phyloP scores from a whole-genome alignment of 2,329 filamentous ascomycete genomes.

The Huntiella bhutanensis region DNA sequence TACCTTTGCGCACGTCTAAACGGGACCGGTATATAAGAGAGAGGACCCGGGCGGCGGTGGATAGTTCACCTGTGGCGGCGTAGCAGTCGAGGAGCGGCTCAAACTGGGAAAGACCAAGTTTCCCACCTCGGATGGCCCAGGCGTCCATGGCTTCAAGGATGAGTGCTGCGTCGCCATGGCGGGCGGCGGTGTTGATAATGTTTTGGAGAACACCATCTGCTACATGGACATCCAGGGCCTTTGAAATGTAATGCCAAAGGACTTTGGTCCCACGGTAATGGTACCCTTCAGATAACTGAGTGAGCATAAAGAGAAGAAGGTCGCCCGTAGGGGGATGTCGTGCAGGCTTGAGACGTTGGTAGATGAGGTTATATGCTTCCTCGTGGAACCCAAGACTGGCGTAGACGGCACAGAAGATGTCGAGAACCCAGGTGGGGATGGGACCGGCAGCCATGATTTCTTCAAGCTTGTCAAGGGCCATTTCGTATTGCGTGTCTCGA shows the following conservation, averaged over 20 bases:
- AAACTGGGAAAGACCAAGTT: constrained; percentile 51
- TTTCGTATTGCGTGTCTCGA: constrained; percentile 64
- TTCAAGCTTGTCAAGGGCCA: constrained; percentile 54
- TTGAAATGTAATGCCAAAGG: constrained; percentile 52
- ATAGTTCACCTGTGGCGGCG: constrained; percentile 36
- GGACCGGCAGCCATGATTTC: constrained; percentile 39
- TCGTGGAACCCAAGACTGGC: constrained; percentile 56
- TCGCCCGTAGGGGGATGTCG: constrained; percentile 22
- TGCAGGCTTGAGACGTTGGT: constrained; percentile 27
- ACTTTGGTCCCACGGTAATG: constrained; percentile 46
- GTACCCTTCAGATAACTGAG: constrained; percentile 45
- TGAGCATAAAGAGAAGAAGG: constrained; percentile 56
- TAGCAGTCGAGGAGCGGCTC: constrained; percentile 62
- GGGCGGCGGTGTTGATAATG: constrained; percentile 53
- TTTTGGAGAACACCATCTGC: constrained; percentile 46
- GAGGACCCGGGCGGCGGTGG: constrained; percentile 48
- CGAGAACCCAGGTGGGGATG: constrained; percentile 56
- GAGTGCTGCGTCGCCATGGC: constrained; percentile 45
- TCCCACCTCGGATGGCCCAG: constrained; percentile 37
- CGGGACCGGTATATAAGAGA: constrained; percentile 51
- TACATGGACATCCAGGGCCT: constrained; percentile 20
- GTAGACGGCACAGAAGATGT: constrained; percentile 57
- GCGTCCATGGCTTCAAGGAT: constrained; percentile 52
- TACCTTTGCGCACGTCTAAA: constrained; percentile 38
- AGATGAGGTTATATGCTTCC: constrained; percentile 52